Evolutionary conservation across 2,329 filamentous ascomycete genomes (phyloP), one percentile per base, ranked within the genome.

Genomic region (Penicillium sp.): DNA sequence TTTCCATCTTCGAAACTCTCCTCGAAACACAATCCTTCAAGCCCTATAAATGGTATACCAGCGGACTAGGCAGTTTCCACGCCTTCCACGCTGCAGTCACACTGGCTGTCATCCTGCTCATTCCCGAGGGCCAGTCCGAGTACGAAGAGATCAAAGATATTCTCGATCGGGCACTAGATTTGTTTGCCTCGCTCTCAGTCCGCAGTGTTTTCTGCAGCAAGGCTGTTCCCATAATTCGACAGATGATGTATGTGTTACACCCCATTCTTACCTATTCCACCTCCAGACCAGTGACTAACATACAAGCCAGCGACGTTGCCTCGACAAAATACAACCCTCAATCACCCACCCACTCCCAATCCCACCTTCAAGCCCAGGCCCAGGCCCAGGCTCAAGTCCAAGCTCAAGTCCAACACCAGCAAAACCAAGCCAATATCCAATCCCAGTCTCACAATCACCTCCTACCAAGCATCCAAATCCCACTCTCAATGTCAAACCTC

Each of bases 21-120:
- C 61, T 66, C 24, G 69, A 72, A 42, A 63, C 66, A 1, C 57
- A 69, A 2, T 56, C 66, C 6, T 74, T 74, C 42, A 61, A 66
- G 5, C 68, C 70, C 1, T 77, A 75, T 54, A 72, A 67, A 57
- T 77, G 74, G 74, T 77, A 75, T 53, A 73, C 69, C 26, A 69
- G 71, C 29, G 72, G 72, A 2, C 58, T 74, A 3, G 74, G 73
- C 6, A 74, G 72, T 50, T 77, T 76, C 56, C 72, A 76, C 38
- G 72, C 74, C 1, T 76, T 77, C 55, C 73, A 76, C 43, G 74
- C 72, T 1, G 73, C 73, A 6, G 67, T 75, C 1, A 68, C 72
- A 6, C 55, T 74, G 2, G 64, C 66, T 6, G 56, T 66, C 4
- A 65, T 69, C 18, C 56, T 73, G 7, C 62, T 69, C 48, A 64